A percentile compares a stretch with the other conserved stretches of the same genome.
These are phyloP conservation scores for Geranomyces michiganensis DNA, from an alignment of 192 early-diverging fungal genomes.

Conservation along the genomic window DNA sequence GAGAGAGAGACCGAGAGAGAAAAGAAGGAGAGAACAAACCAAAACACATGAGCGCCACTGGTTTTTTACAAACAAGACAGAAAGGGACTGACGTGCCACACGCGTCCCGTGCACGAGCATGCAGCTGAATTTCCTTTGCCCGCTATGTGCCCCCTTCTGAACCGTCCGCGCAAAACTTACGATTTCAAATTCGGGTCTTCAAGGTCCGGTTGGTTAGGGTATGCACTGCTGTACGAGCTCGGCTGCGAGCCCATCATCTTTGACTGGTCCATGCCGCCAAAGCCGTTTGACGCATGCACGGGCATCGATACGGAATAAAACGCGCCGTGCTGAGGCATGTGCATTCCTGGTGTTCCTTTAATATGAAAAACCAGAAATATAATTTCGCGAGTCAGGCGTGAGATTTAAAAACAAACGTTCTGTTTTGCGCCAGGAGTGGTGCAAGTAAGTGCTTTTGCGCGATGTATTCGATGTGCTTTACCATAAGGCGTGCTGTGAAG, in stretches of 20 bases:
- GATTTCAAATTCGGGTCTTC: slow-evolving; percentile 4
- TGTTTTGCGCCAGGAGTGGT: too few relatives aligned
- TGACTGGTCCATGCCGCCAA: slow-evolving; percentile 38
- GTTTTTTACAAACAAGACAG: too few relatives aligned
- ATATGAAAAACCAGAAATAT: too few relatives aligned
- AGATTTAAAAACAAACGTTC: not conserved
- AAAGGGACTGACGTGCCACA: not conserved
- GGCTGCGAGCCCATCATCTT: slow-evolving; percentile 36
- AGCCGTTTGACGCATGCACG: slow-evolving; percentile 45
- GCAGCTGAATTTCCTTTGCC: not conserved
- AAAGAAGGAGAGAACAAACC: too few relatives aligned
- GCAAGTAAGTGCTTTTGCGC: too few relatives aligned
- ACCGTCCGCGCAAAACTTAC: not conserved
- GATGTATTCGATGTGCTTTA: slow-evolving; percentile 4
- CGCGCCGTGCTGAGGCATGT: slow-evolving; percentile 28
- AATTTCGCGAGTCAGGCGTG: too few relatives aligned
- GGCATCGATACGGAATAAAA: slow-evolving; percentile 56
- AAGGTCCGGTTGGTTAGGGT: slow-evolving; percentile 6
- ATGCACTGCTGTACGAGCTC: slow-evolving; percentile 37
- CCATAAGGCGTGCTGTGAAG: slow-evolving; percentile 36
- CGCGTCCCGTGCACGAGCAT: not conserved
- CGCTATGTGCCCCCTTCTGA: too few relatives aligned
- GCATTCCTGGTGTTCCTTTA: slow-evolving; percentile 37
- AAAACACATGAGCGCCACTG: too few relatives aligned
- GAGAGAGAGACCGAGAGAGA: too few relatives aligned